These are phyloP conservation scores for Venturia asperata DNA, from an alignment of 2,329 filamentous ascomycete genomes.

Conservation along the genomic window DNA sequence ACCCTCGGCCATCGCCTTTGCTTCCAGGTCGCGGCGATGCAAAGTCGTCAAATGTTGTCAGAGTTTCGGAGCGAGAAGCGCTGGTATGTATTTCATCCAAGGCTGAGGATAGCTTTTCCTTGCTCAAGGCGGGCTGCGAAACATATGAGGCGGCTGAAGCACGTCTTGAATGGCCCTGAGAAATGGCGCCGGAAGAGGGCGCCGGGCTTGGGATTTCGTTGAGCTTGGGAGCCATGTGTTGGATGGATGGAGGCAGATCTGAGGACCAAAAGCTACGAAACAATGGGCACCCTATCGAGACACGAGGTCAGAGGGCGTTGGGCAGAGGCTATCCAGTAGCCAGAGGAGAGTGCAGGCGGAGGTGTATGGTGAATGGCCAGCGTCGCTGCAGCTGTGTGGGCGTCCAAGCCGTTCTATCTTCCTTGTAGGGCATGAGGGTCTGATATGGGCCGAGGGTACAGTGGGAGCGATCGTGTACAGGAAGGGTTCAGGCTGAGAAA, in stretches of 20 bases:
- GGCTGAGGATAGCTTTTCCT: conserved; percentile 66
- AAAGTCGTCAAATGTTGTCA: conserved; percentile 94
- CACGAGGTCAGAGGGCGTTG: neutral
- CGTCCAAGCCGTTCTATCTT: conserved; percentile 9
- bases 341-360: conserved; percentile 7
- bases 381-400: neutral
- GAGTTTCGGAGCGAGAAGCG: conserved; percentile 73
- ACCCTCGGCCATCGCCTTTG: conserved; percentile 58
- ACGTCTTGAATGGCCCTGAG: conserved; percentile 12
- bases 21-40: conserved; percentile 56
- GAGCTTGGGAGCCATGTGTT: conserved; percentile 15
- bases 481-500: neutral
- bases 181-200: conserved; percentile 13
- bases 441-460: neutral
- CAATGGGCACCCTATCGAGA: neutral
- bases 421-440: conserved; percentile 2
- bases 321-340: neutral
- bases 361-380: conserved; percentile 4
- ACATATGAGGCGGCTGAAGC: conserved; percentile 11
- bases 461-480: neutral
- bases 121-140: conserved; percentile 44
- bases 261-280: too few species aligned
- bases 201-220: conserved; percentile 11
- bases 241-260: neutral
- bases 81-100: conserved; percentile 84